Percentiles rank a stretch among this genome's conserved stretches.
Conservation (phyloP, 768 basidiomycete genomes). For the Pisolithus orientalis region DNA sequence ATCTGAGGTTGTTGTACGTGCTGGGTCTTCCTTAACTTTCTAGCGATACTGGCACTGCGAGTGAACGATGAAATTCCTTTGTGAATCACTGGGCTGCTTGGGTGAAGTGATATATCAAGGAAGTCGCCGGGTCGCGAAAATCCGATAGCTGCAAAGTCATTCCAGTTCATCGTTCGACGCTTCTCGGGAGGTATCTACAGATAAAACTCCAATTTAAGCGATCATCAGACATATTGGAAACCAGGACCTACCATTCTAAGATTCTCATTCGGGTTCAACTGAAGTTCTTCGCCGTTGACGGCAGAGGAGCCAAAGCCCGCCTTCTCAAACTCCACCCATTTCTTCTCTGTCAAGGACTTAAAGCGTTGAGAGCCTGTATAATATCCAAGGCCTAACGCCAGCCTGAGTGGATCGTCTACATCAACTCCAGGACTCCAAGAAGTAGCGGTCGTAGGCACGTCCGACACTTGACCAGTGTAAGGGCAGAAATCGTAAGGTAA, state of each 20-base stretch:
- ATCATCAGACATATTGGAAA: not conserved
- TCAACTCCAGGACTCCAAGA: slow-evolving; percentile 31
- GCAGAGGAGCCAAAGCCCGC: slow-evolving; percentile 65
- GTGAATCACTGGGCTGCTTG: slow-evolving; percentile 50
- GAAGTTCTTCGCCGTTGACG: slow-evolving; percentile 59
- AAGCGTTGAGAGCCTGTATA: slow-evolving; percentile 62
- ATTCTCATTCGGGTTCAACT: slow-evolving; percentile 89
- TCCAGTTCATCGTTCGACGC: slow-evolving; percentile 84
- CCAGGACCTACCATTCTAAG: slow-evolving; percentile 51
- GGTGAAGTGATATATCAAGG: slow-evolving; percentile 76
- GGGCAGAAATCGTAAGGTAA: slow-evolving; percentile 58
- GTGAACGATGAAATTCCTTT: slow-evolving; percentile 67
- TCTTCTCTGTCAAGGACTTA: slow-evolving; percentile 75
- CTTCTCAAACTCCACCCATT: slow-evolving; percentile 89
- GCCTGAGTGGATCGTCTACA: slow-evolving; percentile 25
- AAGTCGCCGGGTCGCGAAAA: slow-evolving; percentile 77
- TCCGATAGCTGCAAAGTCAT: slow-evolving; percentile 78
- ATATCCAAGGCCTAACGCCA: slow-evolving; percentile 26
- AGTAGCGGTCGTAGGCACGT: slow-evolving; percentile 35
- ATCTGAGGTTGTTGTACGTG: slow-evolving; percentile 61
- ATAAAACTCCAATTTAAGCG: slow-evolving; percentile 1
- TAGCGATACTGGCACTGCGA: slow-evolving; percentile 66
- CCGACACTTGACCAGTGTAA: slow-evolving; percentile 23
- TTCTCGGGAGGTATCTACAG: slow-evolving; percentile 59
- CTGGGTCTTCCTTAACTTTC: slow-evolving; percentile 80